Conservation (phyloP, 768 basidiomycete genomes). For the Psilocybe cyanescens region DNA sequence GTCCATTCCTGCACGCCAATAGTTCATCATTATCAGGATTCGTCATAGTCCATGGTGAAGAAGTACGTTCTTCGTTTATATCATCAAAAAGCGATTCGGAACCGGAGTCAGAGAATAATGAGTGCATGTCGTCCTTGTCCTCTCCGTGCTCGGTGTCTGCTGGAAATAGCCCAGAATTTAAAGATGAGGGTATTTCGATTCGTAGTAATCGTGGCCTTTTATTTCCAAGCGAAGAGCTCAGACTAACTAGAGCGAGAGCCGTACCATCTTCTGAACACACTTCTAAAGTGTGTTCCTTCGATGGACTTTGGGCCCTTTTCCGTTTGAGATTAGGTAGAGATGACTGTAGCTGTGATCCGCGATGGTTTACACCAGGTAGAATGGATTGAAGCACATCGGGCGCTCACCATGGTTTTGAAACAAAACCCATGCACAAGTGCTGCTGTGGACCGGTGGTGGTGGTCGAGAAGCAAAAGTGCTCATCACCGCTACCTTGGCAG, state of each 20-base stretch:
- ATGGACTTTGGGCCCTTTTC: slow-evolving; percentile 14
- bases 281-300: slow-evolving; percentile 2
- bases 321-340: slow-evolving; percentile 11
- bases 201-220: slow-evolving; percentile 18
- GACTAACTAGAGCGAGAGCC: neutral
- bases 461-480: neutral
- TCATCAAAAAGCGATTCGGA: slow-evolving; percentile 20
- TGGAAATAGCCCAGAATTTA: slow-evolving; percentile 9
- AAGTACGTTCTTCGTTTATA: slow-evolving; percentile 2
- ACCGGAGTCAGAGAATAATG: slow-evolving; percentile 21
- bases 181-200: slow-evolving; percentile 20
- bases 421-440: neutral
- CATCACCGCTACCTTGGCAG: neutral
- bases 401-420: slow-evolving; percentile 5
- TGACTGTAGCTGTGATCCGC: neutral
- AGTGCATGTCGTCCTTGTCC: slow-evolving; percentile 6
- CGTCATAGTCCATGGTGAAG: neutral
- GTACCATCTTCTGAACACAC: neutral
- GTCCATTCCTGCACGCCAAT: slow-evolving; percentile 40
- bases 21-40: neutral
- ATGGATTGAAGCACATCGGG: neutral
- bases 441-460: neutral
- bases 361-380: neutral
- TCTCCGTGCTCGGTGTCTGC: neutral
- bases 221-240: neutral